Base-by-base conservation (phyloP, 1,139 yeast genomes). In the Yamadazyma aaseri region DNA sequence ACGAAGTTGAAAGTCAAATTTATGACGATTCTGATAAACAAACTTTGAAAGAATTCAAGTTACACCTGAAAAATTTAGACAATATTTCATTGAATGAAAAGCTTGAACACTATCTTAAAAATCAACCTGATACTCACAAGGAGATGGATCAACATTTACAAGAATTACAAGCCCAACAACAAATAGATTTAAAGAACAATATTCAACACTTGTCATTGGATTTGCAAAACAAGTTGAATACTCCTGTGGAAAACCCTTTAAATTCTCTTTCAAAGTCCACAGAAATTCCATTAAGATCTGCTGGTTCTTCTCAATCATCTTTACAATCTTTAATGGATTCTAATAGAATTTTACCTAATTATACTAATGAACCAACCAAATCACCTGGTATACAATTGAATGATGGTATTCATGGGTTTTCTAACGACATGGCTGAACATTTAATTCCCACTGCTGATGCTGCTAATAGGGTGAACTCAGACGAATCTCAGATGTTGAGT, bases 371-470 rank as follows among this genome's bases (percentile, higher is more conserved):
- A 5, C 28, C n/a, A 4, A 26, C 35, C 17, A 41, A 44, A 7
- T 48, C 52, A 16, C 54, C 50, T 21, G 73, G 74, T 2, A 44
- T 67, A 3, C 56, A 59, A 37, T 50, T 70, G 36, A 65, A 64
- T 40, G 73, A 69, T 44, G 76, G 76, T 8, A 65, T 70, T 20
- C 66, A 65, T 40, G 75, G 75, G 1, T 63, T 69, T 35, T 53
- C 73, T 1, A 71, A 68, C 42, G 58, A 59, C 20, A 37, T 64
- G 33, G 71, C 69, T 8, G 67, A 58, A 33, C 49, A 57, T 32
- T 52, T 67, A 34, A 53, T 67, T 14, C 69, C 68, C 10, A 41
- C 34, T 17, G 31, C n/a, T 6, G 15, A 20, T 20, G 31, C 28
- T 18, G 20, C 29, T 12, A 31, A 22, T 16, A 17, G 29, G n/a